A percentile compares a stretch with the other conserved stretches of the same genome.
Conservation (phyloP, 2,329 filamentous ascomycete genomes). For the Cercospora sojina region DNA sequence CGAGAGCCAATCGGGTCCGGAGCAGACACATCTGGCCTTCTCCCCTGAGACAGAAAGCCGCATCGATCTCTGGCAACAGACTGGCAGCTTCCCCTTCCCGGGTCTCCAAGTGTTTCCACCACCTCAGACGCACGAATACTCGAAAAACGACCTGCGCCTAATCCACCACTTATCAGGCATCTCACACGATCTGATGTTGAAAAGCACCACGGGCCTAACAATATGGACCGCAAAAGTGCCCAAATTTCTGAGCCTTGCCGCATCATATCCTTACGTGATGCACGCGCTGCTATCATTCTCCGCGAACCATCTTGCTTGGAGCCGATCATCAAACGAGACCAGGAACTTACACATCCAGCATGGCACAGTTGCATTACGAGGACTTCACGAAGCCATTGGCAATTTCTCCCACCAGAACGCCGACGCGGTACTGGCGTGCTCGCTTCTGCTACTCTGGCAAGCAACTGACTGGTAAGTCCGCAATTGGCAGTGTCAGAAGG, state of each 20-base stretch:
- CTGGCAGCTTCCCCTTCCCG: slow-evolving; percentile 81
- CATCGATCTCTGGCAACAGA: slow-evolving; percentile 79
- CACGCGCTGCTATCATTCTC: slow-evolving; percentile 88
- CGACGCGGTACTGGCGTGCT: slow-evolving; percentile 87
- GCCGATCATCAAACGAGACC: slow-evolving; percentile 80
- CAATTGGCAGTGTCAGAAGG: no score
- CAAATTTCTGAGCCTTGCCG: slow-evolving; percentile 81
- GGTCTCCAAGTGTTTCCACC: slow-evolving; percentile 74
- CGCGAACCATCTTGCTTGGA: slow-evolving; percentile 89
- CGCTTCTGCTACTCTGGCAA: slow-evolving; percentile 92
- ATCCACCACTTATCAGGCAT: slow-evolving; percentile 88
- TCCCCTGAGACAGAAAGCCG: slow-evolving; percentile 79
- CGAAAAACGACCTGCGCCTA: slow-evolving; percentile 76
- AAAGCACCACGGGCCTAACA: slow-evolving; percentile 72
- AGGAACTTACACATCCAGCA: slow-evolving; percentile 88
- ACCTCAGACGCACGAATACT: slow-evolving; percentile 70
- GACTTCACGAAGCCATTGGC: slow-evolving; percentile 82
- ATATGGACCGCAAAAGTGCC: slow-evolving; percentile 92
- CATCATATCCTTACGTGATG: slow-evolving; percentile 86
- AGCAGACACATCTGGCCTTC: slow-evolving; percentile 70
- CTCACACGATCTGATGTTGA: slow-evolving; percentile 77
- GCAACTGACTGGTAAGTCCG: slow-evolving; percentile 85
- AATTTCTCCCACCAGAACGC: slow-evolving; percentile 82
- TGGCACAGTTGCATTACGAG: slow-evolving; percentile 79
- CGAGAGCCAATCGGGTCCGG: slow-evolving; percentile 53